These are phyloP conservation scores for Pestalotiopsis sp. DNA, from an alignment of 2,329 filamentous ascomycete species.

Conservation along the genomic window DNA sequence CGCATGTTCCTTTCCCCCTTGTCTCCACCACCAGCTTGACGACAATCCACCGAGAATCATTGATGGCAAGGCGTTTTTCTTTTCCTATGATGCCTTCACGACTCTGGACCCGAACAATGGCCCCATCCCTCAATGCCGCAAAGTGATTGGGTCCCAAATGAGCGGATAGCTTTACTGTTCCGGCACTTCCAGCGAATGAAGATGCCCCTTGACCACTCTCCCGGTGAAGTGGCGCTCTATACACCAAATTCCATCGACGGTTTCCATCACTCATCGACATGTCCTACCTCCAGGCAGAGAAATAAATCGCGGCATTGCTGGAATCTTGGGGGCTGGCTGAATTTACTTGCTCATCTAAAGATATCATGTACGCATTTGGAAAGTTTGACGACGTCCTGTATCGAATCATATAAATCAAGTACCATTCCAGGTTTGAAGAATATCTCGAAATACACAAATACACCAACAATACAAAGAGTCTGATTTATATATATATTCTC, in stretches of 20 bases:
- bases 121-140: neutral
- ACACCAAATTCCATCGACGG: neutral
- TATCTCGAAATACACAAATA: no score
- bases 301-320: neutral
- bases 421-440: neutral
- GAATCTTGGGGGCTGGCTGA: neutral
- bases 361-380: neutral
- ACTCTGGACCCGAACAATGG: neutral
- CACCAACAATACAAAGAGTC: no score
- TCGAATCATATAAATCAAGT: neutral
- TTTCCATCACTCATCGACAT: neutral
- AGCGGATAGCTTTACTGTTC: neutral
- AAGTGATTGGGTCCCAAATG: neutral
- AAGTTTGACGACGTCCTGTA: neutral
- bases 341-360: neutral
- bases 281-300: neutral
- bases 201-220: neutral
- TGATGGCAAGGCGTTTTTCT: neutral
- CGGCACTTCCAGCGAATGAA: neutral
- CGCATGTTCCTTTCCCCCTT: neutral
- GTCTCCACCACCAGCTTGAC: neutral
- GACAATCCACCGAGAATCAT: neutral
- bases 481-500: neutral
- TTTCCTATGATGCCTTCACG: neutral
- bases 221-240: neutral